phyloP scores from a whole-genome alignment of 2,329 filamentous ascomycete genomes.

The Daldinia eschscholtzii region DNA sequence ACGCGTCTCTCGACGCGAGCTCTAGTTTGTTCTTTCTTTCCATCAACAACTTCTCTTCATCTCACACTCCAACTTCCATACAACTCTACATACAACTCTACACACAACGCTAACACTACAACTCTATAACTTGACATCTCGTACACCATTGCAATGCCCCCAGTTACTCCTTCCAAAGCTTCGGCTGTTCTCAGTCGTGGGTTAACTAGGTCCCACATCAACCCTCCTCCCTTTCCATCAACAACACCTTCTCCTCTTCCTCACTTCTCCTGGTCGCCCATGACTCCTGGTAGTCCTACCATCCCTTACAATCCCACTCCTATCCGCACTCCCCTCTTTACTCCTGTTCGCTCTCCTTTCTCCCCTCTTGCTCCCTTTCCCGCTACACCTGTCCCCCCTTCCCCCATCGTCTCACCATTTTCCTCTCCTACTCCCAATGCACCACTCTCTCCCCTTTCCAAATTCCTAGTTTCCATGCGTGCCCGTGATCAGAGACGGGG shows the following conservation, averaged over 20 bases:
- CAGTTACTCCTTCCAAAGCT: conserved; percentile 28
- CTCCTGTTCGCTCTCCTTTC: conserved; percentile 29
- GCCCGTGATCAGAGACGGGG: conserved; percentile 35
- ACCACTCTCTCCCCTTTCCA: neutral
- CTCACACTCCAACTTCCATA: neutral
- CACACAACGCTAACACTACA: neutral
- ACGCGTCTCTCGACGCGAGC: neutral
- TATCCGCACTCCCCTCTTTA: neutral
- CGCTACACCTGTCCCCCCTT: conserved; percentile 29
- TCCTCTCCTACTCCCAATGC: conserved; percentile 16
- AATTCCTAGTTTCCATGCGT: conserved; percentile 14
- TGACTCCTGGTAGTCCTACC: conserved; percentile 7
- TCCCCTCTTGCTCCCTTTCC: conserved; percentile 26
- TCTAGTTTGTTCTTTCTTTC: conserved; percentile 6
- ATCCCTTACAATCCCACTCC: conserved; percentile 11
- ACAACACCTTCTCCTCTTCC: conserved; percentile 8
- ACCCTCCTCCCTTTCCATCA: conserved; percentile 13
- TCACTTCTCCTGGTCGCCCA: conserved; percentile 7
- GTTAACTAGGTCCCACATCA: conserved; percentile 42
- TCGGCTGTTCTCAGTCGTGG: conserved; percentile 45
- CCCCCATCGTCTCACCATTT: conserved; percentile 25
- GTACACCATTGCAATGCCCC: conserved; percentile 25
- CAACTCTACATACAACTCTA: neutral
- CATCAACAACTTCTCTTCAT: conserved; percentile 15
- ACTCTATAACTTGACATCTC: neutral